Conservation (phyloP, 352 stramenopile species). For the Phytophthora citrophthora region DNA sequence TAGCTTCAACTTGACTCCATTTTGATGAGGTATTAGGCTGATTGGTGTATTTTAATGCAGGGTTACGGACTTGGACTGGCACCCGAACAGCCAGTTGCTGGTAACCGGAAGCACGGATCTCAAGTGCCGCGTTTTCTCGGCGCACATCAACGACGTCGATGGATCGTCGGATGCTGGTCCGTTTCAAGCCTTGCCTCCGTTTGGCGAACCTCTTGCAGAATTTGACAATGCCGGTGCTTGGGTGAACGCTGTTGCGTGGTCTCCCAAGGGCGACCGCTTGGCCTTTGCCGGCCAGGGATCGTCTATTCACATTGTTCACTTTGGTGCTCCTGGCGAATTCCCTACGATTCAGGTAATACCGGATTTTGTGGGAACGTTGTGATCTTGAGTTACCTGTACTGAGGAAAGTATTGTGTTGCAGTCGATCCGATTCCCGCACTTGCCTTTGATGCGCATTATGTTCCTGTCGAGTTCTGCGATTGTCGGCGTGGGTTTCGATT, state of each 20-base stretch:
- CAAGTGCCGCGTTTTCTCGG: constrained; percentile 94
- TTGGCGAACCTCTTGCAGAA: constrained; percentile 83
- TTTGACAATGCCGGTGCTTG: constrained; percentile 91
- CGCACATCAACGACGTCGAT: constrained; percentile 88
- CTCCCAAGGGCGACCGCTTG: constrained; percentile 85
- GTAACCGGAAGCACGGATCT: constrained; percentile 93
- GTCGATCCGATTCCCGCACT: constrained; percentile 87
- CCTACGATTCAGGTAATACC: constrained; percentile 72
- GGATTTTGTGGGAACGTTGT: background rate
- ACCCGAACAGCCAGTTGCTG: constrained; percentile 93
- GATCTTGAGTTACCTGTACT: too few relatives aligned
- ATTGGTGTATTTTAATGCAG: constrained; percentile 31
- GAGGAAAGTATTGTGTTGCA: constrained; percentile 30
- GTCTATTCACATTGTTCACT: constrained; percentile 90
- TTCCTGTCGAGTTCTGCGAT: constrained; percentile 92
- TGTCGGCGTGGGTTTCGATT: constrained; percentile 91
- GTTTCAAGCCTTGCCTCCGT: constrained; percentile 77
- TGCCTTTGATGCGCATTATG: constrained; percentile 86
- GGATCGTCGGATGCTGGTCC: constrained; percentile 65
- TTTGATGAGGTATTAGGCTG: background rate
- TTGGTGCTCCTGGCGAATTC: constrained; percentile 72
- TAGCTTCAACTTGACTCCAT: constrained; percentile 33
- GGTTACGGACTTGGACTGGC: constrained; percentile 91
- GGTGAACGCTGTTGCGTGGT: constrained; percentile 94
- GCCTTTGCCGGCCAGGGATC: constrained; percentile 92